Evolutionary conservation across 2,329 filamentous ascomycete species (phyloP).

Genomic region (Hansfordia pulvinata): DNA sequence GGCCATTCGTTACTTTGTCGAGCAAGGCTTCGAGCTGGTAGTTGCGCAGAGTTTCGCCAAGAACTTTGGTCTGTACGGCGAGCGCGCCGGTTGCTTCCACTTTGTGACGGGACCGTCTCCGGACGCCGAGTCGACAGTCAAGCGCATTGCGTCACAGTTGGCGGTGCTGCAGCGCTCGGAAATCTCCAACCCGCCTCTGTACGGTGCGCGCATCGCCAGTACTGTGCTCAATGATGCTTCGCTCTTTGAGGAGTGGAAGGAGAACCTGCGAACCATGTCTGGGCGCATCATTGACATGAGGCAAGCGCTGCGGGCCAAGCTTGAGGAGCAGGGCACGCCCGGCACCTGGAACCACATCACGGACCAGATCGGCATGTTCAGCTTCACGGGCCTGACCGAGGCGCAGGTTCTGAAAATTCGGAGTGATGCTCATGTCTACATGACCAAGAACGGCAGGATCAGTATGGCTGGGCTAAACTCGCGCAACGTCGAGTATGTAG

Average conservation of each 20-base stretch:
- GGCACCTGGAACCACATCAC: slow-evolving; percentile 96
- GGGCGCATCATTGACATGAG: slow-evolving; percentile 93
- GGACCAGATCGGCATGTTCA: slow-evolving; percentile 99
- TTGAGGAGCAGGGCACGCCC: slow-evolving; percentile 76
- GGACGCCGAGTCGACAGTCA: slow-evolving; percentile 47
- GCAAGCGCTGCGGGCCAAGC: slow-evolving; percentile 57
- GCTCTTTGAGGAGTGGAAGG: slow-evolving; percentile 86
- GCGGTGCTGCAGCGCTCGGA: slow-evolving; percentile 92
- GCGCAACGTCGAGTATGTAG: slow-evolving; percentile 85
- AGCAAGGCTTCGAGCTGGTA: slow-evolving; percentile 79
- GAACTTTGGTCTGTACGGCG: slow-evolving; percentile 94
- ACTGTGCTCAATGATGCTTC: slow-evolving; percentile 69
- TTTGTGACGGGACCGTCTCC: slow-evolving; percentile 63
- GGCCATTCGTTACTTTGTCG: slow-evolving; percentile 88
- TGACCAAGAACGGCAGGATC: slow-evolving; percentile 96
- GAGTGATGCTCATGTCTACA: slow-evolving; percentile 64
- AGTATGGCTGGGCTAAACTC: slow-evolving; percentile 97
- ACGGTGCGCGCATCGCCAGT: slow-evolving; percentile 80
- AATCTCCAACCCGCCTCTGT: slow-evolving; percentile 92
- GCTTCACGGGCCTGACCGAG: slow-evolving; percentile 71
- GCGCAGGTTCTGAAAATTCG: slow-evolving; percentile 59
- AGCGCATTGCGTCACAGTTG: slow-evolving; percentile 71
- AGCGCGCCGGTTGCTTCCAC: slow-evolving; percentile 94
- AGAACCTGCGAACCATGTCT: slow-evolving; percentile 84
- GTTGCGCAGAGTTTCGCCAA: slow-evolving; percentile 94